Conservation (phyloP, 1,284 basidiomycete species). For the Trichosporon faecale region DNA sequence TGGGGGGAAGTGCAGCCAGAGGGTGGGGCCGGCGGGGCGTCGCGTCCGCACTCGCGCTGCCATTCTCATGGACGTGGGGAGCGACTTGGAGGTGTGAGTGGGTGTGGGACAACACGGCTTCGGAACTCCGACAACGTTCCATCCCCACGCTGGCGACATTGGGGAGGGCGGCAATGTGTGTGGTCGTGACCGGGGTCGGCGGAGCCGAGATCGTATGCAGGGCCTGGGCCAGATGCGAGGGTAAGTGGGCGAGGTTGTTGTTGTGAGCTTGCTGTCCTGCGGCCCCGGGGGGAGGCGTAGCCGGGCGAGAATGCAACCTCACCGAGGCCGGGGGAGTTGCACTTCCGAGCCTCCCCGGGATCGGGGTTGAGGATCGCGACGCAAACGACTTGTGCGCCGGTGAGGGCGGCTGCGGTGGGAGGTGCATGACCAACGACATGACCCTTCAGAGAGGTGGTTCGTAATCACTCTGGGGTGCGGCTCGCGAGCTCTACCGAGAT, state of each 20-base stretch:
- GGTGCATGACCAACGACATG: slow-evolving; percentile 27
- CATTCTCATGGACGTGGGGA: slow-evolving; percentile 8
- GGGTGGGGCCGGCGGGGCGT: slow-evolving; percentile 26
- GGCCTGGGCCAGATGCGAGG: slow-evolving; percentile 19
- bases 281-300: slow-evolving; percentile 20
- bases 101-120: slow-evolving; percentile 31
- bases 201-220: slow-evolving; percentile 44
- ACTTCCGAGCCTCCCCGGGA: slow-evolving; percentile 14
- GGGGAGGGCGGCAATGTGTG: slow-evolving; percentile 37
- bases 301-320: slow-evolving; percentile 25
- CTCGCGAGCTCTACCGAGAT: background rate
- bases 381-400: slow-evolving; percentile 20
- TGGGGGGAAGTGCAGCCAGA: slow-evolving; percentile 9
- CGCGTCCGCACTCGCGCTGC: slow-evolving; percentile 16
- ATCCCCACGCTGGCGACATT: slow-evolving; percentile 31
- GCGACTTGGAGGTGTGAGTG: slow-evolving; percentile 16
- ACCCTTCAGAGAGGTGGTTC: background rate
- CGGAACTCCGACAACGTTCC: slow-evolving; percentile 46
- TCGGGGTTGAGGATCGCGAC: slow-evolving; percentile 25
- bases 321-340: slow-evolving; percentile 24
- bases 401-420: slow-evolving; percentile 18
- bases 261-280: background rate
- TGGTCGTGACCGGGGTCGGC: slow-evolving; percentile 45
- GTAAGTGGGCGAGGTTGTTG: slow-evolving; percentile 11
- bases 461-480: background rate